Evolutionary conservation across 2,329 filamentous ascomycete genomes (phyloP), one percentile per base, ranked within the genome.

Genomic region (Clonostachys solani): DNA sequence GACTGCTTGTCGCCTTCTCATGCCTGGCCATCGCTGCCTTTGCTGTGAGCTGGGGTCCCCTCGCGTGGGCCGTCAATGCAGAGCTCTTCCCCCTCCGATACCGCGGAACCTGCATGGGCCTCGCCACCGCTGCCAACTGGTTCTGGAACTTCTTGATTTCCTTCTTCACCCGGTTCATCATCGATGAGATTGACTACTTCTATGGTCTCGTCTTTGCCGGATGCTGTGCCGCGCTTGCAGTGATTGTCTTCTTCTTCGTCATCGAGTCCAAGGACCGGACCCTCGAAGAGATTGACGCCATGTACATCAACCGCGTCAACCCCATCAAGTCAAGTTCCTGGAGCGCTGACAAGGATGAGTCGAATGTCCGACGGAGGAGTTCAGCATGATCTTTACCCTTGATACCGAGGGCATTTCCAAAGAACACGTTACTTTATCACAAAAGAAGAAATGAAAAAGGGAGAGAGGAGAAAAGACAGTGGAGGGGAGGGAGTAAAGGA

Each of bases 191-290:
- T 55, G 77, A 83, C 60, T 89, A 85, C 67, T 73, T 75, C 5
- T 87, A 87, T 60, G 86, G 86, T 34, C 81, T 88, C 49, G 79
- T 89, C 38, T 89, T 89, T 60, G 85, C 83, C 0, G 81, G 76
- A 5, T 87, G 83, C 62, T 83, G 83, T 59, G 77, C 80, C 48
- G 74, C 75, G 9, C 81, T 83, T 16, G 74, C 83, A 5, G 56
- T 80, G n/a, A 74, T 89, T 44, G 84, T 89, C 49, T 90, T 84
- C 73, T 86, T 89, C 72, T 88, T 88, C 66, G 75, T 90, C 52
- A 84, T 84, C 57, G 86, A 90, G 68, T 84, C 78, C 51, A 84
- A 86, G 65, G 84, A 84, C 56, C 78, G 85, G 33, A 82, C 79
- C 2, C 75, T 91, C 17, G 87, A 90, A 67, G 86, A 90, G 64